Conservation (phyloP, 1,284 basidiomycete genomes). For the Ceratobasidium papillatum region DNA sequence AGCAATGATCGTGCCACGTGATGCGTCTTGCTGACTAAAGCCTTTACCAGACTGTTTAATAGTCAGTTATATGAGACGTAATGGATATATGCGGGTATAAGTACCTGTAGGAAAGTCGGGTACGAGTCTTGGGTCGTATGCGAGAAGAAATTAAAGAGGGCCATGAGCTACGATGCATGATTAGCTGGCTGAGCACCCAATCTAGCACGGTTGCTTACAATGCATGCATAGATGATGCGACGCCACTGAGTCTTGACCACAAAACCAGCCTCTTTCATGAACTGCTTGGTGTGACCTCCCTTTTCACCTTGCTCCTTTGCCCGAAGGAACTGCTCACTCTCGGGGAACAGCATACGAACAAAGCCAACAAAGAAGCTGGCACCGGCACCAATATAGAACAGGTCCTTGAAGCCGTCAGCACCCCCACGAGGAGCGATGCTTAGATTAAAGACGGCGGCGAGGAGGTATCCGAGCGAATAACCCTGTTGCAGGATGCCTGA, state of each 20-base stretch:
- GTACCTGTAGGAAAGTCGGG: slow-evolving; percentile 74
- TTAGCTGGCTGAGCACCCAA: background rate
- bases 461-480: slow-evolving; percentile 68
- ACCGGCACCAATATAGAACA: slow-evolving; percentile 77
- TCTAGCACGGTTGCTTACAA: background rate
- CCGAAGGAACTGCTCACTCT: slow-evolving; percentile 78
- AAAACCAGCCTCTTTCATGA: slow-evolving; percentile 69
- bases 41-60: slow-evolving; percentile 49
- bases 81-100: slow-evolving; percentile 1
- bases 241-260: slow-evolving; percentile 62
- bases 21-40: slow-evolving; percentile 64
- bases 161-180: slow-evolving; percentile 44
- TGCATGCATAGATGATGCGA: slow-evolving; percentile 57
- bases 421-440: slow-evolving; percentile 49
- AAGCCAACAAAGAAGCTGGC: slow-evolving; percentile 77
- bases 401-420: slow-evolving; percentile 52
- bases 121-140: slow-evolving; percentile 64
- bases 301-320: slow-evolving; percentile 60
- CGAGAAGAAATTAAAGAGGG: slow-evolving; percentile 58
- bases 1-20: slow-evolving; percentile 90
- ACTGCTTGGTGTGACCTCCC: slow-evolving; percentile 68
- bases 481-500: slow-evolving; percentile 88
- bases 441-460: slow-evolving; percentile 78
- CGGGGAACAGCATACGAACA: slow-evolving; percentile 78
- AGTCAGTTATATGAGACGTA: background rate